Conservation (phyloP, 352 stramenopile genomes). For the Globisporangium okanoganense region DNA sequence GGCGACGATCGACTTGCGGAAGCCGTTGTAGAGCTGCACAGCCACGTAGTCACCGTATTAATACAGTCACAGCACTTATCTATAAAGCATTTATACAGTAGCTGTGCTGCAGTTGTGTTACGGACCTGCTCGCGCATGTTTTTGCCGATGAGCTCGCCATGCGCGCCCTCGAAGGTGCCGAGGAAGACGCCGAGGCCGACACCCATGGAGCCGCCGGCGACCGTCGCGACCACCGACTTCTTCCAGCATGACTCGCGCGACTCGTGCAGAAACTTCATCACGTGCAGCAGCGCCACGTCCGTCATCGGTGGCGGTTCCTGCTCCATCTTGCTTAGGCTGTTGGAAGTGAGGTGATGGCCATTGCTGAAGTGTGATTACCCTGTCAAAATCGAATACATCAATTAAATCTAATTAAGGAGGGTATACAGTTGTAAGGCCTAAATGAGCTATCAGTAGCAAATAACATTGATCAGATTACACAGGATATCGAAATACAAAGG, state of each 20-base stretch:
- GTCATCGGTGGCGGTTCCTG: constrained; percentile 19
- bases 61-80: background rate
- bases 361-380: background rate
- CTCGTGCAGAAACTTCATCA: constrained; percentile 74
- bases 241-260: constrained; percentile 83
- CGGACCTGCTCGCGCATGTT: constrained; percentile 82
- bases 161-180: constrained; percentile 83
- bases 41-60: background rate
- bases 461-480: background rate
- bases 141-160: constrained; percentile 79
- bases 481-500: background rate
- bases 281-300: constrained; percentile 38
- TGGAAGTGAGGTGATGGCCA: background rate
- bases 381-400: background rate
- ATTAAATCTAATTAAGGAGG: background rate
- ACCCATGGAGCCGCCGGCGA: constrained; percentile 71
- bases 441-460: too few relatives aligned
- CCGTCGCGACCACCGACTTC: constrained; percentile 73
- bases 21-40: constrained; percentile 75
- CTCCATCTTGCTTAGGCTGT: constrained; percentile 11
- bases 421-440: background rate
- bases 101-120: background rate
- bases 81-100: background rate
- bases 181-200: constrained; percentile 83
- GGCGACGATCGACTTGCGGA: constrained; percentile 77